Evolutionary conservation across 306 rosid species (phyloP).

Genomic region (Cicer chorassanicum): DNA sequence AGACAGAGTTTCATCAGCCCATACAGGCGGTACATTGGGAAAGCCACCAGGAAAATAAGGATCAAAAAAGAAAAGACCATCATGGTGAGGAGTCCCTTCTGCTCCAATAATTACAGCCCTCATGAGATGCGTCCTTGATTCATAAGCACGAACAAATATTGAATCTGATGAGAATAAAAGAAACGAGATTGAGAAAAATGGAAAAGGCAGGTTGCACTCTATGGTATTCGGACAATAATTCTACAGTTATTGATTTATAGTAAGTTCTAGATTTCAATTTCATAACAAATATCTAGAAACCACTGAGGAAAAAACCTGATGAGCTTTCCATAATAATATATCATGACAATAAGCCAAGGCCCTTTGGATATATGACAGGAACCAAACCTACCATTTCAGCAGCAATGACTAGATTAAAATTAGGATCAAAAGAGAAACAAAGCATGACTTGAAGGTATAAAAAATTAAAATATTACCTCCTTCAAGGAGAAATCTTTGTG

Average conservation of each 20-base stretch:
- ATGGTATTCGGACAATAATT: not conserved
- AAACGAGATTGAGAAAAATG: slow-evolving; percentile 11
- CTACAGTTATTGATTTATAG: too few relatives aligned
- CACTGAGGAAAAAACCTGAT: not conserved
- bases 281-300: slow-evolving; percentile 1
- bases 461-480: not conserved
- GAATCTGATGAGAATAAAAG: slow-evolving; percentile 57
- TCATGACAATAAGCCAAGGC: slow-evolving; percentile 9
- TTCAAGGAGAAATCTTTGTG: not conserved
- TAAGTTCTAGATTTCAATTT: not conserved
- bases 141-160: slow-evolving; percentile 79
- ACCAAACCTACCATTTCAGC: not conserved
- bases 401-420: not conserved
- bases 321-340: slow-evolving; percentile 1
- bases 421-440: not conserved
- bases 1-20: slow-evolving; percentile 40
- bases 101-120: slow-evolving; percentile 95
- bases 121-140: slow-evolving; percentile 86
- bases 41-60: slow-evolving; percentile 72
- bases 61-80: slow-evolving; percentile 92
- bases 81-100: slow-evolving; percentile 96
- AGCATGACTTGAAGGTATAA: not conserved
- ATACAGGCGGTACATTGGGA: slow-evolving; percentile 83
- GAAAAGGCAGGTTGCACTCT: not conserved
- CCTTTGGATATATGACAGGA: not conserved